phyloP scores from a whole-genome alignment of 2,329 filamentous ascomycete genomes.

The Colletotrichum abscissum region DNA sequence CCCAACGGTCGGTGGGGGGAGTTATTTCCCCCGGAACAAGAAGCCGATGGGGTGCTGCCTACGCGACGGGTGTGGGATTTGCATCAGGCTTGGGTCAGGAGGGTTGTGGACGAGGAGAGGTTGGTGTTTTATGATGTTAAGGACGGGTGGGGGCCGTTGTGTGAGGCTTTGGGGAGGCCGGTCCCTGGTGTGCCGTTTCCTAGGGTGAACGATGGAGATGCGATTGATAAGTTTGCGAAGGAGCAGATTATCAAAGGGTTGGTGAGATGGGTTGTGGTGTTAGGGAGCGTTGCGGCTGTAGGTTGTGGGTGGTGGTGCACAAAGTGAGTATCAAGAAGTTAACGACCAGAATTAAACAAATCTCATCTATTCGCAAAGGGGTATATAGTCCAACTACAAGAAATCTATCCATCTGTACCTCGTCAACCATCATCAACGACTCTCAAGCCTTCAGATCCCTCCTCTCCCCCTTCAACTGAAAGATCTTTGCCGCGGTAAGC shows the following conservation, averaged over 20 bases:
- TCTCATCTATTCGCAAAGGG: neutral
- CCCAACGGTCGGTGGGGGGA: neutral
- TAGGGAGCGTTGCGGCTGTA: neutral
- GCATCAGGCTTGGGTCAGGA: constrained; percentile 19
- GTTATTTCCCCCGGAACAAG: neutral
- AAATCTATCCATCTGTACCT: neutral
- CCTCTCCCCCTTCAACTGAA: constrained; percentile 25
- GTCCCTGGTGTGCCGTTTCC: constrained; percentile 45
- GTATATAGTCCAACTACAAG: neutral
- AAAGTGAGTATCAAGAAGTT: neutral
- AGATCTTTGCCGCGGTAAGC: constrained; percentile 27
- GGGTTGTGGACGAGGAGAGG: constrained; percentile 40
- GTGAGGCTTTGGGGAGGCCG: constrained; percentile 44
- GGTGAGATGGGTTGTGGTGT: neutral
- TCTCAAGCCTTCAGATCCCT: neutral
- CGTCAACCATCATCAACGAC: no score
- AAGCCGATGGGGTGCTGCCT: neutral
- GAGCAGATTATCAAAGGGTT: neutral
- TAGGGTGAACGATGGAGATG: neutral
- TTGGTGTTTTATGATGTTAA: constrained; percentile 42
- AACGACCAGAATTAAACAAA: neutral
- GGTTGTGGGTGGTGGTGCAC: neutral
- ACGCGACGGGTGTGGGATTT: constrained; percentile 36
- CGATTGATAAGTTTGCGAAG: neutral
- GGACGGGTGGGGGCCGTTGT: constrained; percentile 48